phyloP scores from a whole-genome alignment of 1,284 basidiomycete species.

The Takashimella koratensis region DNA sequence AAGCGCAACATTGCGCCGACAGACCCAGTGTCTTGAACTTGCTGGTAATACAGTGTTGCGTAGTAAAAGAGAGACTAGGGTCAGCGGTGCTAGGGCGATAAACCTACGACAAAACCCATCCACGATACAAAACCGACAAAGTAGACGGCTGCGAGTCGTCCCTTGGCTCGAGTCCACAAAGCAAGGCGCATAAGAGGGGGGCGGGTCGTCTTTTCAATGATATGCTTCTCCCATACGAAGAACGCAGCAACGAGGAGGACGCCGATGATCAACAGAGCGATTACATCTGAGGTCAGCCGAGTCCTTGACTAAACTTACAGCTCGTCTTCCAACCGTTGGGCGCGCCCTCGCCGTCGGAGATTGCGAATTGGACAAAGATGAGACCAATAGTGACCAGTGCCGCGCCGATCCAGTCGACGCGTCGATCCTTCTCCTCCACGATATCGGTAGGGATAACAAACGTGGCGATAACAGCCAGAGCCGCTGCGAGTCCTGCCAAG shows the following conservation, averaged over 20 bases:
- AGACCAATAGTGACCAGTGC: constrained; percentile 14
- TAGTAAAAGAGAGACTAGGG: constrained; percentile 6
- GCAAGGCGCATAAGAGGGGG: constrained; percentile 64
- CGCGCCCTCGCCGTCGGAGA: constrained; percentile 66
- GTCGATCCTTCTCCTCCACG: not conserved
- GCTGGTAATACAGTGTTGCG: constrained; percentile 15
- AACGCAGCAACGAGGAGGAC: constrained; percentile 61
- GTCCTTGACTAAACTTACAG: constrained; percentile 52
- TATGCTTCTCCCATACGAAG: constrained; percentile 61
- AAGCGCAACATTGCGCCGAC: constrained; percentile 66
- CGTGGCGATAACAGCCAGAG: not conserved
- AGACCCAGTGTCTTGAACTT: constrained; percentile 9
- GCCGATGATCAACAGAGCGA: constrained; percentile 59
- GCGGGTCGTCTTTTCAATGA: constrained; percentile 44
- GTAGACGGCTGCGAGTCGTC: constrained; percentile 60
- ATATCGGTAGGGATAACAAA: constrained; percentile 11
- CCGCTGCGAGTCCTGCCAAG: constrained; percentile 7
- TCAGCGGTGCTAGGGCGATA: not conserved
- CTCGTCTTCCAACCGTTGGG: constrained; percentile 63
- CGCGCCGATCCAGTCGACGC: constrained; percentile 17
- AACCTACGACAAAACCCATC: constrained; percentile 53
- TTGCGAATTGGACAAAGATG: constrained; percentile 64
- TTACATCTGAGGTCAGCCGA: constrained; percentile 27
- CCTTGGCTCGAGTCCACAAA: constrained; percentile 60
- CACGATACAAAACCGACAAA: constrained; percentile 63